Conservation (phyloP, 148 eudicot genomes). For the Drosera capensis region DNA sequence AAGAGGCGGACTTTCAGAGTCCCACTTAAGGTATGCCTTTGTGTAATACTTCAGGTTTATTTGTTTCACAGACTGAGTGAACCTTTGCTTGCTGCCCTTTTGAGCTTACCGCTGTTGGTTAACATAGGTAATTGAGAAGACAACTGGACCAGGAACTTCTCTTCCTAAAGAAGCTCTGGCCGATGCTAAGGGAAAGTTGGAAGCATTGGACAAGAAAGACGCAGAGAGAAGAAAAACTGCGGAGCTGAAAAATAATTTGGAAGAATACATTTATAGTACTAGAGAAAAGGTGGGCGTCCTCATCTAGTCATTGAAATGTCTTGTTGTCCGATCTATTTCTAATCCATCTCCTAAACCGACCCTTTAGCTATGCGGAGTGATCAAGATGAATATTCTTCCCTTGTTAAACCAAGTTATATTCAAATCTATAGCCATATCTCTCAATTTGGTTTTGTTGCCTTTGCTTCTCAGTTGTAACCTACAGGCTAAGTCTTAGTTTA, state of each 20-base stretch:
- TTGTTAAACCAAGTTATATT: too few relatives aligned
- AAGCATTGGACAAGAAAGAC: slow-evolving; percentile 69
- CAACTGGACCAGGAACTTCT: slow-evolving; percentile 44
- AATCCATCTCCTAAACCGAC: neutral
- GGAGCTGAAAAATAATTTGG: slow-evolving; percentile 77
- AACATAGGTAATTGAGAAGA: slow-evolving; percentile 67
- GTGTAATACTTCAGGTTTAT: neutral
- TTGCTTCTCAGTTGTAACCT: too few relatives aligned
- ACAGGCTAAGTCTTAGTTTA: too few relatives aligned
- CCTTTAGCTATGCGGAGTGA: neutral
- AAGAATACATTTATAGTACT: slow-evolving; percentile 77
- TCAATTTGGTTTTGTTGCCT: too few relatives aligned
- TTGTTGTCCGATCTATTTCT: neutral
- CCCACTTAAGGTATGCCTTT: slow-evolving; percentile 54
- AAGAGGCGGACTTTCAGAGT: slow-evolving; percentile 84
- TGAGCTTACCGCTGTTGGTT: slow-evolving; percentile 5
- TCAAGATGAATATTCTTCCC: too few relatives aligned
- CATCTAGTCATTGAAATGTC: slow-evolving; percentile 4
- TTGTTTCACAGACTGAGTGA: neutral
- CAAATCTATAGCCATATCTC: too few relatives aligned
- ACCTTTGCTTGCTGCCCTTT: neutral
- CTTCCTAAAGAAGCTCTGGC: slow-evolving; percentile 52
- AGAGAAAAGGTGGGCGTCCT: slow-evolving; percentile 77
- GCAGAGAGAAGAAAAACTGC: slow-evolving; percentile 85
- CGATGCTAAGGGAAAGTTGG: slow-evolving; percentile 54